Conservation (phyloP, 352 stramenopile species). For the Pythium apleroticum region DNA sequence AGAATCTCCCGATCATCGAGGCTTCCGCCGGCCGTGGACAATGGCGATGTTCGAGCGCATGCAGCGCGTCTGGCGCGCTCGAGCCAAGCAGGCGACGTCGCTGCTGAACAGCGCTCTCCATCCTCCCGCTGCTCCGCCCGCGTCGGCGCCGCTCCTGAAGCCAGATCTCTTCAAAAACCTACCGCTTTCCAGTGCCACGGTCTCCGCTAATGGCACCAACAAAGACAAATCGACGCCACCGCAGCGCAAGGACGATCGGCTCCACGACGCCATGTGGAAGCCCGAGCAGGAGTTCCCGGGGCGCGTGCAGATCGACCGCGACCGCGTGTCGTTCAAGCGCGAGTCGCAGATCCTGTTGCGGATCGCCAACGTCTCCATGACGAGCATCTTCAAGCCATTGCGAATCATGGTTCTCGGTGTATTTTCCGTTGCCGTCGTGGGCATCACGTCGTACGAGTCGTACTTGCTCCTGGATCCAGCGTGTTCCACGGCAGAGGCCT, state of each 20-base stretch:
- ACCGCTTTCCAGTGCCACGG: background rate
- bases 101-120: slow-evolving; percentile 3
- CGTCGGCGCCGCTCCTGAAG: background rate
- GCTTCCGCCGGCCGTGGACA: background rate
- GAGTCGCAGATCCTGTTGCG: slow-evolving; percentile 48
- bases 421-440: slow-evolving; percentile 47
- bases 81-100: slow-evolving; percentile 11
- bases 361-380: slow-evolving; percentile 42
- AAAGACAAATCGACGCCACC: background rate
- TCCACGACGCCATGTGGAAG: slow-evolving; percentile 61
- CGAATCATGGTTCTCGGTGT: slow-evolving; percentile 44
- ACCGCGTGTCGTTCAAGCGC: slow-evolving; percentile 34
- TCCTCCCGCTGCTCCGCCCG: background rate
- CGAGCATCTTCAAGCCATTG: slow-evolving; percentile 48
- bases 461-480: slow-evolving; percentile 39
- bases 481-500: slow-evolving; percentile 27
- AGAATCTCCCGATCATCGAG: background rate
- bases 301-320: slow-evolving; percentile 37
- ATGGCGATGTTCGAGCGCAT: slow-evolving; percentile 23
- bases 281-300: slow-evolving; percentile 58
- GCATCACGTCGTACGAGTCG: slow-evolving; percentile 50
- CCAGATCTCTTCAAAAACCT: slow-evolving; percentile 1
- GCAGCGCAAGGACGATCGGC: slow-evolving; percentile 23
- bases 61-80: slow-evolving; percentile 22
- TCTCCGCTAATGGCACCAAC: background rate